Conservation (phyloP, 352 stramenopile species). For the Globisporangium nodosum region DNA sequence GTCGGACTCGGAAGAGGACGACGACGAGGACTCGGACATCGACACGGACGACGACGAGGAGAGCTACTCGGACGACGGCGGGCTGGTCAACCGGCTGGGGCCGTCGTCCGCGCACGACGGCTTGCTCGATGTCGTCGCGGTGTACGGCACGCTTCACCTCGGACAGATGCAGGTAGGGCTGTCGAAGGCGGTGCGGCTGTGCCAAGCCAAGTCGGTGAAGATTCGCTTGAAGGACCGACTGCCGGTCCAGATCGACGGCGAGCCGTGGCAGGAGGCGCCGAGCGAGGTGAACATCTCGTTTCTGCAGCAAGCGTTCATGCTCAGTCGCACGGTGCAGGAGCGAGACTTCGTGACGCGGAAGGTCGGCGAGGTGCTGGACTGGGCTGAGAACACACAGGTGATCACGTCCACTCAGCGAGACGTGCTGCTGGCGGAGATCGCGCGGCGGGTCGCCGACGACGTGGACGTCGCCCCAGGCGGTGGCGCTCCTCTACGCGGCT, state of each 20-base stretch:
- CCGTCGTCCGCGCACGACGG: conserved; percentile 85
- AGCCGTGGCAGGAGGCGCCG: conserved; percentile 90
- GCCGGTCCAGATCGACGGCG: conserved; percentile 92
- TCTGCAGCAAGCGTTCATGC: conserved; percentile 83
- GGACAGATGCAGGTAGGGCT: conserved; percentile 91
- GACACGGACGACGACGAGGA: conserved; percentile 36
- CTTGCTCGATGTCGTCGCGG: conserved; percentile 90
- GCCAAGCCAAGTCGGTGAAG: conserved; percentile 59
- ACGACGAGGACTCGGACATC: conserved; percentile 24
- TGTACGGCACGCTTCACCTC: conserved; percentile 91
- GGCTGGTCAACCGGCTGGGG: conserved; percentile 25
- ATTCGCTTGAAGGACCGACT: conserved; percentile 58
- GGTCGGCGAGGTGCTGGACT: conserved; percentile 79
- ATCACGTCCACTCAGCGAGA: conserved; percentile 69
- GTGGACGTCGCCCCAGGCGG: conserved; percentile 5
- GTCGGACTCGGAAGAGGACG: conserved; percentile 46
- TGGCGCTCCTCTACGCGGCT: conserved; percentile 3
- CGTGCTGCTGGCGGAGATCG: conserved; percentile 66
- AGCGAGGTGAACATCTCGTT: conserved; percentile 81
- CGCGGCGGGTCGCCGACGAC: conserved; percentile 51
- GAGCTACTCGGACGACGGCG: conserved; percentile 23
- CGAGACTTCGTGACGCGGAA: conserved; percentile 74
- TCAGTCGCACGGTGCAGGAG: conserved; percentile 69
- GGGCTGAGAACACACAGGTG: conserved; percentile 68
- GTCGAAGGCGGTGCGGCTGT: conserved; percentile 73